Base-by-base conservation (phyloP, 441 rosid genomes). In the Hura crepitans region DNA sequence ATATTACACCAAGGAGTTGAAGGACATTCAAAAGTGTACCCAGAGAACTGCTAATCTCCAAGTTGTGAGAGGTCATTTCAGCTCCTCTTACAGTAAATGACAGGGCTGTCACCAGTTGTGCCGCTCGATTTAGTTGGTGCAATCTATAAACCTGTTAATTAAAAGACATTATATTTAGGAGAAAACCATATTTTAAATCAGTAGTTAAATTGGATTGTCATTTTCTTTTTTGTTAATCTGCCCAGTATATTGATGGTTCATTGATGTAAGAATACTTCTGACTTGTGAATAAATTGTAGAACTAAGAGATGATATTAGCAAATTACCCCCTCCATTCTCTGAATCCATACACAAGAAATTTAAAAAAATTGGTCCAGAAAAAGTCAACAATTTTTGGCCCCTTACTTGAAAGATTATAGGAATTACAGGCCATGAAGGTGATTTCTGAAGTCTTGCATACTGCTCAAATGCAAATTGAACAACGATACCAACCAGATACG, bases 61-160 rank as follows among this genome's bases (percentile, higher is more conserved):
- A 70, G 81, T 89, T 92, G 80, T 92, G 86, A 17, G 88, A 75
- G 31, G 96, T 96, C 80, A 84, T 74, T 80, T 91, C 98, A 31
- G 93, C 97, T 79, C 96, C 97, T 82, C 82, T 92, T 47, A 91
- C 89, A 0, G 97, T 92, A 77, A 88, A 92, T 43, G 89, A 88
- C 83, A 96, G 78, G 58, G 98, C 98, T 43, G 96, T 92, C 65
- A 92, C 97, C 75, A 96, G 75, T 80, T 96, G 98, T 6, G 93
- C 89, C 9, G 99, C 99, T 82, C 98, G 85, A 75, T 95, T 95
- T 76, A 96, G 84, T 80, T 96, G 98, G 78, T 96, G 97, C 80
- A 96, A 82, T 79, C 99, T 84, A 77, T 96, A 96, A 60, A 96
- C 96, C 98, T 96, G 89, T 68, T 64, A 75, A 62, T 46, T 72